phyloP scores from a whole-genome alignment of 2,329 filamentous ascomycete genomes.

The Zalaria obscura region DNA sequence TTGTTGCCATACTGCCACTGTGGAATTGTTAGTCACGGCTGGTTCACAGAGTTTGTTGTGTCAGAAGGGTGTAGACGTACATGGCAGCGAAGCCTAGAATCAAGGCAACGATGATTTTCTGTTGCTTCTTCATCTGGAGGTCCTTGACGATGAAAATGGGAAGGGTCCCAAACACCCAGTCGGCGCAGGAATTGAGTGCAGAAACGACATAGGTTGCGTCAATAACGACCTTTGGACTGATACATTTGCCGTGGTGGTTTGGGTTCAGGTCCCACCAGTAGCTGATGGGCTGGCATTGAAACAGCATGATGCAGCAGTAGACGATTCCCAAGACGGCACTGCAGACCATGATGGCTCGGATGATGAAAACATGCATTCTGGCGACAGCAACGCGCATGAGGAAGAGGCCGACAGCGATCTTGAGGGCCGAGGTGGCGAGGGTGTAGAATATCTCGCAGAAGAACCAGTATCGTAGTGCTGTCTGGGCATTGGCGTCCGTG shows the following conservation, averaged over 20 bases:
- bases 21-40: not conserved
- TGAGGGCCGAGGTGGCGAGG: constrained; percentile 31
- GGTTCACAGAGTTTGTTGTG: constrained; percentile 9
- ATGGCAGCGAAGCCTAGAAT: constrained; percentile 26
- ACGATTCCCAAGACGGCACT: constrained; percentile 30
- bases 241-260: constrained; percentile 24
- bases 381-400: constrained; percentile 37
- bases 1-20: constrained; percentile 36
- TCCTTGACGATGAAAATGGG: constrained; percentile 27
- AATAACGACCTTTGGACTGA: constrained; percentile 32
- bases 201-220: constrained; percentile 19
- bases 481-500: constrained; percentile 6
- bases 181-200: constrained; percentile 25
- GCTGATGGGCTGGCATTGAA: constrained; percentile 39
- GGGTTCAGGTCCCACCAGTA: constrained; percentile 36
- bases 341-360: constrained; percentile 32
- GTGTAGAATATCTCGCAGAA: constrained; percentile 43
- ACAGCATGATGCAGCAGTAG: constrained; percentile 36
- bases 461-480: constrained; percentile 29
- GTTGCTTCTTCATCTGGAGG: constrained; percentile 23
- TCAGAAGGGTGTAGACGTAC: constrained; percentile 27
- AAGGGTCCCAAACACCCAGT: constrained; percentile 26
- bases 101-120: constrained; percentile 22
- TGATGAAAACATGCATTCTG: constrained; percentile 29
- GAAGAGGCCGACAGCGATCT: constrained; percentile 39